phyloP scores from a whole-genome alignment of 805 yeast genomes.

The Ogataea angusta region DNA sequence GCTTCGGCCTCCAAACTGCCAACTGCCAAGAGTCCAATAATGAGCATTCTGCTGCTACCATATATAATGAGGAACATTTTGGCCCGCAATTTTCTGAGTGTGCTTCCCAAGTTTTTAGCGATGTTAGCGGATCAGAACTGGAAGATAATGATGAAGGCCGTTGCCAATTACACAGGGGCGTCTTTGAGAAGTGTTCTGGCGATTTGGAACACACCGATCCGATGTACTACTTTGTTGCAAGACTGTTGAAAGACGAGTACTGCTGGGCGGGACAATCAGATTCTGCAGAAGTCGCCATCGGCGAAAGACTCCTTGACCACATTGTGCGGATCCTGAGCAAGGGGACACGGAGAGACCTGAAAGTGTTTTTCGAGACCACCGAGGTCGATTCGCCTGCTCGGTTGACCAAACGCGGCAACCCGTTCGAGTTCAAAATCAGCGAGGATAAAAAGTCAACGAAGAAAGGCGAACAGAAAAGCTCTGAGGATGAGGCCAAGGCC shows the following conservation, averaged over 20 bases:
- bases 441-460: not conserved
- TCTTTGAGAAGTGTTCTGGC: slow-evolving; percentile 14
- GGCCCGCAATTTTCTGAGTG: slow-evolving; percentile 16
- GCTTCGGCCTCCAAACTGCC: not conserved
- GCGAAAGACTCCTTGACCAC: slow-evolving; percentile 2
- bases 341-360: slow-evolving; percentile 7
- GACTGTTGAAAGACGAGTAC: slow-evolving; percentile 13
- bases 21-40: not conserved
- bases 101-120: slow-evolving; percentile 8
- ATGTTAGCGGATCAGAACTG: not conserved
- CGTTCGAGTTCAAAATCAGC: slow-evolving; percentile 3
- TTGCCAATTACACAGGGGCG: slow-evolving; percentile 13
- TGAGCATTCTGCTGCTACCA: slow-evolving; percentile 7
- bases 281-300: not conserved
- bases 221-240: slow-evolving; percentile 9
- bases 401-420: slow-evolving; percentile 3
- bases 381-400: not conserved
- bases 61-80: slow-evolving; percentile 14
- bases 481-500: slow-evolving; percentile 8
- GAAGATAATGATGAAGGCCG: slow-evolving; percentile 2
- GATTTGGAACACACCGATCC: slow-evolving; percentile 8
- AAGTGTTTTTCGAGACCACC: slow-evolving; percentile 2
- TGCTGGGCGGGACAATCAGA: slow-evolving; percentile 6
- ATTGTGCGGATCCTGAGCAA: slow-evolving; percentile 3
- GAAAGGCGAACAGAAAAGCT: not conserved